Percentiles rank a stretch among this genome's conserved stretches.
Conservation (phyloP, 2,329 filamentous ascomycete species). For the Calonectria multiphialidica region DNA sequence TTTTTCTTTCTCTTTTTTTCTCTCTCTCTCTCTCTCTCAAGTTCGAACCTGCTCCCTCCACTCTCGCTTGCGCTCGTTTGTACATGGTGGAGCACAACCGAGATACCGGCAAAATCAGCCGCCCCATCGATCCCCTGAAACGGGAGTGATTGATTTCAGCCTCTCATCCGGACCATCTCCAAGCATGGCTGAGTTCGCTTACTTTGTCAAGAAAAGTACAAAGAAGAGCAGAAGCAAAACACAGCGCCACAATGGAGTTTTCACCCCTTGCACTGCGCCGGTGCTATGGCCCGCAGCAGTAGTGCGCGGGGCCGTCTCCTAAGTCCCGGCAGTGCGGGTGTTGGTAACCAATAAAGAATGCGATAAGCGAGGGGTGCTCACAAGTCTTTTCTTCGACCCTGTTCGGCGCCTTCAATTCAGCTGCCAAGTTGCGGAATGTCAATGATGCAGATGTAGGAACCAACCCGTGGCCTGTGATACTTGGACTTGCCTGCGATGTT, state of each 20-base stretch:
- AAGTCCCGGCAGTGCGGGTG: conserved; percentile 39
- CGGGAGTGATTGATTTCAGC: conserved; percentile 17
- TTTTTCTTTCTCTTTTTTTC: neutral
- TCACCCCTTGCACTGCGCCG: conserved; percentile 22
- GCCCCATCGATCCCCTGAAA: conserved; percentile 18
- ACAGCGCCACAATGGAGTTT: conserved; percentile 14
- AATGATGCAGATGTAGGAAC: conserved; percentile 6
- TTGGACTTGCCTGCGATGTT: neutral
- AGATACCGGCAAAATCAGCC: conserved; percentile 26
- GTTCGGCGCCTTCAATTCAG: neutral
- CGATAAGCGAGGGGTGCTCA: conserved; percentile 6
- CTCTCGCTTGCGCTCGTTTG: conserved; percentile 16
- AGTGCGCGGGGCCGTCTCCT: conserved; percentile 31
- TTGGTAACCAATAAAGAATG: conserved; percentile 38
- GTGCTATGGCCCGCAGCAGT: conserved; percentile 27
- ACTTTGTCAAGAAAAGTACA: conserved; percentile 10
- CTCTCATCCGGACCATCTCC: conserved; percentile 10
- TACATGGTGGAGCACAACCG: conserved; percentile 5
- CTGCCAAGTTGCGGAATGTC: neutral
- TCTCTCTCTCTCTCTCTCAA: neutral
- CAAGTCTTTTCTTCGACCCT: conserved; percentile 14
- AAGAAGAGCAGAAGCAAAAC: conserved; percentile 31
- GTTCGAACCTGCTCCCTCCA: conserved; percentile 4
- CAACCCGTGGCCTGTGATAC: neutral
- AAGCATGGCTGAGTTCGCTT: conserved; percentile 15